Percentiles rank a stretch among this genome's conserved stretches.
These are phyloP conservation scores for Candida glucosophila DNA, from an alignment of 1,139 yeast species.

Conservation along the genomic window DNA sequence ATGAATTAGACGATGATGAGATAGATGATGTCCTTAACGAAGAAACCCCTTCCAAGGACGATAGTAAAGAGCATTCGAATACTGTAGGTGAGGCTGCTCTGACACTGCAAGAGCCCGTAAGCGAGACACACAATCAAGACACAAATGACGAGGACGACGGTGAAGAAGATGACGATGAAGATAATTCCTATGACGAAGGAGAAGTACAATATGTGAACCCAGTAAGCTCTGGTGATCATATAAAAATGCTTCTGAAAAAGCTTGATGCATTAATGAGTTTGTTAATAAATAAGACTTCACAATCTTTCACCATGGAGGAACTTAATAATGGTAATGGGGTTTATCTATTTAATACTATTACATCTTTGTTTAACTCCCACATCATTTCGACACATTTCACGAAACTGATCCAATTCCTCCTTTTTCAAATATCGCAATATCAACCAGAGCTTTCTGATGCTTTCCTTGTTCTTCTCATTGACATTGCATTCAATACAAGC, in stretches of 20 bases:
- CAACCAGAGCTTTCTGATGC: slow-evolving; percentile 81
- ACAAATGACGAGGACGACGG: slow-evolving; percentile 9
- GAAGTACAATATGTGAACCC: slow-evolving; percentile 33
- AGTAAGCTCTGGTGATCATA: slow-evolving; percentile 37
- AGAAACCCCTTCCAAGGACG: slow-evolving; percentile 10
- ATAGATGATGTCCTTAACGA: slow-evolving; percentile 32
- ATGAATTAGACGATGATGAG: slow-evolving; percentile 72
- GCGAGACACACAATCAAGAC: slow-evolving; percentile 4
- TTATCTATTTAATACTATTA: slow-evolving; percentile 65
- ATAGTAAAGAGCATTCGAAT: slow-evolving; percentile 12
- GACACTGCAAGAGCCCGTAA: too few species aligned
- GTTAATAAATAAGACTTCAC: slow-evolving; percentile 43
- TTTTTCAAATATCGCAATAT: slow-evolving; percentile 76
- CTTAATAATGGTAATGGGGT: slow-evolving; percentile 58
- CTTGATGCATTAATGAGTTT: slow-evolving; percentile 58
- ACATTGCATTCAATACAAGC: slow-evolving; percentile 62
- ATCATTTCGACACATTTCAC: slow-evolving; percentile 90
- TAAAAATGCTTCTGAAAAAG: slow-evolving; percentile 52
- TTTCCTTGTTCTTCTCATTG: slow-evolving; percentile 72
- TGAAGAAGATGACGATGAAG: slow-evolving; percentile 10
- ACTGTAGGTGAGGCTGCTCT: slow-evolving; percentile 30
- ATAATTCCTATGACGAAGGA: slow-evolving; percentile 21
- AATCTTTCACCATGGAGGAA: slow-evolving; percentile 42
- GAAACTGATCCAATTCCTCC: slow-evolving; percentile 74
- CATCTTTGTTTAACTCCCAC: slow-evolving; percentile 71